phyloP scores from a whole-genome alignment of 176 grass and related monocot species.

The Avena sativa region DNA sequence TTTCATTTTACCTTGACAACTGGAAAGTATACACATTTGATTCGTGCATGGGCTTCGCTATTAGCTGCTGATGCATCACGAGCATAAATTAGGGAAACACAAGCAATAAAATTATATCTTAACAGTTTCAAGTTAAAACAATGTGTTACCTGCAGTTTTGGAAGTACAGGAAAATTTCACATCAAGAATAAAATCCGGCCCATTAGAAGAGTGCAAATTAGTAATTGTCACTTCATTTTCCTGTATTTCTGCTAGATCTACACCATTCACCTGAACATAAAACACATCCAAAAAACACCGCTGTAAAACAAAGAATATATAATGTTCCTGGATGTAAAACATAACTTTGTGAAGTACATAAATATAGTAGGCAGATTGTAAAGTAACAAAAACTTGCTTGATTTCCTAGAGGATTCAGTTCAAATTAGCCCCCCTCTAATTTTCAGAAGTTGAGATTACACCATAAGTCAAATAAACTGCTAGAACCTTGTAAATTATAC shows the following conservation, averaged over 20 bases:
- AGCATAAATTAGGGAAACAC: slow-evolving; percentile 10
- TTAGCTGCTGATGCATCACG: slow-evolving; percentile 25
- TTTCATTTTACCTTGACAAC: slow-evolving; percentile 53
- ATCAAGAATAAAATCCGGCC: slow-evolving; percentile 56
- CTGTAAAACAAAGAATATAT: neutral
- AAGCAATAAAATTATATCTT: neutral
- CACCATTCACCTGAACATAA: slow-evolving; percentile 55
- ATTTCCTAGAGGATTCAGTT: neutral
- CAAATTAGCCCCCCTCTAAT: neutral
- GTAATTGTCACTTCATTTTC: slow-evolving; percentile 57
- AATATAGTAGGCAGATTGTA: neutral
- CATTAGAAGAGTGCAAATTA: slow-evolving; percentile 62
- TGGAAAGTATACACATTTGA: slow-evolving; percentile 68
- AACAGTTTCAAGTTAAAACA: slow-evolving; percentile 7
- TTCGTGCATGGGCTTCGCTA: slow-evolving; percentile 45
- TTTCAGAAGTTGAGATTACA: slow-evolving; percentile 4
- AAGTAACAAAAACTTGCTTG: neutral
- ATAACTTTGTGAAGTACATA: slow-evolving; percentile 8
- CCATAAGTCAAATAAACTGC: neutral
- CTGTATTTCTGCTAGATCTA: slow-evolving; percentile 59
- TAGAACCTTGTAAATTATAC: neutral
- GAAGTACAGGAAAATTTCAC: slow-evolving; percentile 35
- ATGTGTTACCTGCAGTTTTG: slow-evolving; percentile 26
- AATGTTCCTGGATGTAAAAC: neutral
- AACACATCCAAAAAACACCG: slow-evolving; percentile 24